A percentile compares a stretch with the other conserved stretches of the same genome.
These are phyloP conservation scores for Phytophthora hybrid DNA, from an alignment of 352 stramenopile species.

Conservation along the genomic window DNA sequence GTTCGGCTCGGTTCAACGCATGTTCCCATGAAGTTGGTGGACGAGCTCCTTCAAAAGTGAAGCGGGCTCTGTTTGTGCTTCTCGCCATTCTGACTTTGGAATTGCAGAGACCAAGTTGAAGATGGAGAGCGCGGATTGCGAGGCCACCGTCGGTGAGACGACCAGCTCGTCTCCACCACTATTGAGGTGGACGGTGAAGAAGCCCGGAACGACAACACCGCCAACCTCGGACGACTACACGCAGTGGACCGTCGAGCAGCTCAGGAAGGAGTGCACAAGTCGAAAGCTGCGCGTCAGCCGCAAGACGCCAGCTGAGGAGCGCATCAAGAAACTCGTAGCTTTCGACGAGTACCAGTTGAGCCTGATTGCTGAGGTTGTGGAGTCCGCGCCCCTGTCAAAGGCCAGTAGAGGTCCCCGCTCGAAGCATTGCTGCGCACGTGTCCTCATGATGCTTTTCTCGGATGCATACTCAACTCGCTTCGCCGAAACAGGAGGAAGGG, in stretches of 20 bases:
- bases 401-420: background rate
- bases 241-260: background rate
- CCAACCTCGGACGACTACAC: background rate
- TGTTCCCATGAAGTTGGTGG: background rate
- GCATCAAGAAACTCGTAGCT: background rate
- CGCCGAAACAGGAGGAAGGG: background rate
- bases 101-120: too few species aligned
- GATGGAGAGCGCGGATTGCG: too few species aligned
- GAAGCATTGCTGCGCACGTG: background rate
- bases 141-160: too few species aligned
- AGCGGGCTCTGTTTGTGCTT: background rate
- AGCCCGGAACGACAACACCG: too few species aligned
- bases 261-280: background rate
- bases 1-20: background rate
- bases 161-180: too few species aligned
- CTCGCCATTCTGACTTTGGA: too few species aligned
- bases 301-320: background rate
- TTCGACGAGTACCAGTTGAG: background rate
- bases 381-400: background rate
- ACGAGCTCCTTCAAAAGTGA: background rate
- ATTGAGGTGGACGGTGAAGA: too few species aligned
- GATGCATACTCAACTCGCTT: background rate
- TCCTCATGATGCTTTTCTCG: slow-evolving; percentile 9
- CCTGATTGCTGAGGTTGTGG: background rate
- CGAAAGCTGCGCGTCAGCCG: background rate